Conservation (phyloP, 768 basidiomycete species). For the Leccinum ochraceum region DNA sequence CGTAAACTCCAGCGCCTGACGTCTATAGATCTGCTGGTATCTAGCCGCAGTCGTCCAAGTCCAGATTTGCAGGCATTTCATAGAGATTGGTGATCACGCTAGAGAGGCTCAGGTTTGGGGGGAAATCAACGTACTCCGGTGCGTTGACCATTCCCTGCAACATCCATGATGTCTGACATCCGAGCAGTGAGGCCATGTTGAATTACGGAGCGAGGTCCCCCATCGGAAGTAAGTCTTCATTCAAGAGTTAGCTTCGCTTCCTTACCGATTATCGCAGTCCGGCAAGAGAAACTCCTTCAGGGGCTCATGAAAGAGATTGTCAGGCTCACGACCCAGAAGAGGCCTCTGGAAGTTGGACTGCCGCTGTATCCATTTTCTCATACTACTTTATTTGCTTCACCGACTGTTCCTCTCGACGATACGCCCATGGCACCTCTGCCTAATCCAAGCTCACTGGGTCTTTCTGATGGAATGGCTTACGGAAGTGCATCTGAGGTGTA, state of each 20-base stretch:
- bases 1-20: conserved; percentile 15
- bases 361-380: conserved; percentile 85
- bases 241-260: background rate
- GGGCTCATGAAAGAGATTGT: conserved; percentile 86
- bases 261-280: conserved; percentile 46
- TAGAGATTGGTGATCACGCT: conserved; percentile 74
- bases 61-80: conserved; percentile 83
- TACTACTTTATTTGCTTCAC: conserved; percentile 57
- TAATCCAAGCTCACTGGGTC: conserved; percentile 19
- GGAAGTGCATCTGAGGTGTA: conserved; percentile 11
- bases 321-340: conserved; percentile 76
- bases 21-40: conserved; percentile 81
- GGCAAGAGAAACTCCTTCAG: conserved; percentile 81
- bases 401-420: conserved; percentile 37
- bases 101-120: conserved; percentile 82
- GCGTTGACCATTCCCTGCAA: conserved; percentile 17
- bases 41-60: conserved; percentile 86
- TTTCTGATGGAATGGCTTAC: conserved; percentile 7
- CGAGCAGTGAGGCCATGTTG: conserved; percentile 75
- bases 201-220: conserved; percentile 78
- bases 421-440: conserved; percentile 32
- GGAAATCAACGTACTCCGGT: conserved; percentile 84
- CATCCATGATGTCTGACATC: conserved; percentile 9
- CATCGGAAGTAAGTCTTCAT: conserved; percentile 66
- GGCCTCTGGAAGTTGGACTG: conserved; percentile 76